phyloP scores from a whole-genome alignment of 352 stramenopile genomes.

The Halophytophthora polymorphica region DNA sequence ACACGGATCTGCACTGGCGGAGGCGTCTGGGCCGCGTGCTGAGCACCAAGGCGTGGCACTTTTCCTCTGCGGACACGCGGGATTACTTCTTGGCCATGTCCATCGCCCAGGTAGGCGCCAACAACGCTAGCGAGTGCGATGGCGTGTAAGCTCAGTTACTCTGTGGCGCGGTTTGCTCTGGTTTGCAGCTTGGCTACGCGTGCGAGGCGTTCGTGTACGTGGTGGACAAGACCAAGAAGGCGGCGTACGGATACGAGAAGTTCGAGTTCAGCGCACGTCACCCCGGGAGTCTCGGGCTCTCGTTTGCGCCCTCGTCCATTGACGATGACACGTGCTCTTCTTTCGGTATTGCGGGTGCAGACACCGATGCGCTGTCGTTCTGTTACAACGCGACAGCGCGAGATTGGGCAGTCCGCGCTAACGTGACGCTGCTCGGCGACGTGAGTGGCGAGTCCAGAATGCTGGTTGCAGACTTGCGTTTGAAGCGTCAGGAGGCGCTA shows the following conservation, averaged over 20 bases:
- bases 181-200: constrained; percentile 31
- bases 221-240: constrained; percentile 31
- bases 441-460: constrained; percentile 1
- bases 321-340: constrained; percentile 26
- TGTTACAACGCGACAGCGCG: constrained; percentile 19
- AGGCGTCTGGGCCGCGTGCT: constrained; percentile 13
- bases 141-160: background rate
- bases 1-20: constrained; percentile 20
- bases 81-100: constrained; percentile 38
- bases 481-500: constrained; percentile 33
- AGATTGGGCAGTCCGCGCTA: constrained; percentile 25
- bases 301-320: constrained; percentile 40
- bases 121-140: too few species aligned
- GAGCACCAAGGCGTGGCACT: constrained; percentile 45
- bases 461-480: constrained; percentile 19
- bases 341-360: constrained; percentile 9
- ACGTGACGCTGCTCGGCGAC: constrained; percentile 20
- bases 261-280: constrained; percentile 34
- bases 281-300: constrained; percentile 24
- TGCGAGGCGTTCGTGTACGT: constrained; percentile 44
- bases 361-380: constrained; percentile 19
- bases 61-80: constrained; percentile 32
- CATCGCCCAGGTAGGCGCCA: constrained; percentile 23
- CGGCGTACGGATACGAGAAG: constrained; percentile 18
- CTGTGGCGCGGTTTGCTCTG: background rate